Evolutionary conservation across 1,284 basidiomycete species (phyloP).

Genomic region (Rhodotorula sp.): DNA sequence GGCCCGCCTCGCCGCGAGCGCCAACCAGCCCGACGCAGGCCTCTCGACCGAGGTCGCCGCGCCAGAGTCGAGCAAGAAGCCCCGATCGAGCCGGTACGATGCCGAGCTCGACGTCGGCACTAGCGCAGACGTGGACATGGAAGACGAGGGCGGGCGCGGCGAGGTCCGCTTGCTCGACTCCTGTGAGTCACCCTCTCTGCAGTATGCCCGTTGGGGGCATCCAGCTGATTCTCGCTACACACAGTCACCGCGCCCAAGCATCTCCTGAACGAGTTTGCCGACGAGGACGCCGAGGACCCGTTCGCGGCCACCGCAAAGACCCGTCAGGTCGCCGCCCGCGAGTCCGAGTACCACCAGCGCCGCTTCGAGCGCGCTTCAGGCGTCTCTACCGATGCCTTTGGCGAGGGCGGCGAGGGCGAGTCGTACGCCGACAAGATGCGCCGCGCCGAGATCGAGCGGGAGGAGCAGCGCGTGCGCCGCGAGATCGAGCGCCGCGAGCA

Average conservation of each 20-base stretch:
- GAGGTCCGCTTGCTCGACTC: conserved; percentile 30
- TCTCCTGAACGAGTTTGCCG: conserved; percentile 86
- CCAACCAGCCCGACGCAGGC: conserved; percentile 17
- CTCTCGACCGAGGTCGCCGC: conserved; percentile 6
- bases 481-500: conserved; percentile 86
- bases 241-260: conserved; percentile 86
- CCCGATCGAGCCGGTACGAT: conserved; percentile 32
- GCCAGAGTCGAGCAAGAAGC: conserved; percentile 15
- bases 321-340: conserved; percentile 88
- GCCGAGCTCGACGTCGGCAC: conserved; percentile 17
- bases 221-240: background rate
- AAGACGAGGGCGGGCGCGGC: conserved; percentile 21
- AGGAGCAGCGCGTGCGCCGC: conserved; percentile 80
- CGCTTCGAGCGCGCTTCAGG: conserved; percentile 73
- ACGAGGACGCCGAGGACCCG: conserved; percentile 88
- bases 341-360: conserved; percentile 93
- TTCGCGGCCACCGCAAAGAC: conserved; percentile 89
- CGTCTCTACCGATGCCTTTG: conserved; percentile 72
- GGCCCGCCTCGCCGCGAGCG: conserved; percentile 12
- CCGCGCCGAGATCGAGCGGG: conserved; percentile 83
- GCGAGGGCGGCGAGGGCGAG: conserved; percentile 70
- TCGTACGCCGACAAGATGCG: conserved; percentile 98
- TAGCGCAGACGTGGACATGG: conserved; percentile 20
- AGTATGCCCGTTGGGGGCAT: rapidly evolving
- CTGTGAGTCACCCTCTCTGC: conserved; percentile 16